These are phyloP conservation scores for Parathielavia appendiculata DNA, from an alignment of 495 filamentous ascomycete species.

Conservation along the genomic window DNA sequence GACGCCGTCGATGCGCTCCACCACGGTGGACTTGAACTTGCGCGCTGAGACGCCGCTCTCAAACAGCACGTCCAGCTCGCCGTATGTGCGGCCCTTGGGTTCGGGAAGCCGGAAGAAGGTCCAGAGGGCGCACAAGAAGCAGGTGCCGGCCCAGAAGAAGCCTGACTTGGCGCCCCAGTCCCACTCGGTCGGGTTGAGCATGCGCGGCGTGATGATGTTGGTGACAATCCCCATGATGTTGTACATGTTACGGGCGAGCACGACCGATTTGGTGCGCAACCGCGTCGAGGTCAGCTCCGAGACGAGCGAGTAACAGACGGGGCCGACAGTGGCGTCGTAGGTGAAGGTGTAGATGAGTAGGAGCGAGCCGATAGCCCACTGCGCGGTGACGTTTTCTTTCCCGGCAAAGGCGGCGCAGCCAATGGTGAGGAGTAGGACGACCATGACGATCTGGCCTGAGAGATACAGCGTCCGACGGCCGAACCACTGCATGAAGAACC, in stretches of 20 bases:
- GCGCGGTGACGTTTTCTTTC: constrained; percentile 20
- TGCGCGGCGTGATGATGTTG: constrained; percentile 46
- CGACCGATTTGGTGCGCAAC: constrained; percentile 50
- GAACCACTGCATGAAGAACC: constrained; percentile 46
- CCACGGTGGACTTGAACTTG: constrained; percentile 34
- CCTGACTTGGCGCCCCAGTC: constrained; percentile 48
- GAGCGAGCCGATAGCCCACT: constrained; percentile 48
- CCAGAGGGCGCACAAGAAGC: constrained; percentile 41
- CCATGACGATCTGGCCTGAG: constrained; percentile 42
- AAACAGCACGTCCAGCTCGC: constrained; percentile 57
- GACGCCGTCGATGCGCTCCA: neutral
- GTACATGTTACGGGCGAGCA: constrained; percentile 53
- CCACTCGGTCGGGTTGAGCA: constrained; percentile 47
- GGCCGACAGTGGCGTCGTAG: constrained; percentile 55
- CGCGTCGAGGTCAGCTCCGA: constrained; percentile 53
- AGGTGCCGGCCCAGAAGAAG: constrained; percentile 54
- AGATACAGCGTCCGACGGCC: constrained; percentile 52
- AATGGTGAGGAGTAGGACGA: constrained; percentile 35
- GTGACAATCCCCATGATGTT: constrained; percentile 45
- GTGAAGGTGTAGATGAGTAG: constrained; percentile 48
- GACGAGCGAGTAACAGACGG: constrained; percentile 57
- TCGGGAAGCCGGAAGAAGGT: constrained; percentile 40
- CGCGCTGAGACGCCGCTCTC: constrained; percentile 43
- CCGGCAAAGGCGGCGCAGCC: constrained; percentile 26
- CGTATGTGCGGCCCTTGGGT: constrained; percentile 47